Conservation (phyloP, 345 rosid species). For the Salix arbutifolia region DNA sequence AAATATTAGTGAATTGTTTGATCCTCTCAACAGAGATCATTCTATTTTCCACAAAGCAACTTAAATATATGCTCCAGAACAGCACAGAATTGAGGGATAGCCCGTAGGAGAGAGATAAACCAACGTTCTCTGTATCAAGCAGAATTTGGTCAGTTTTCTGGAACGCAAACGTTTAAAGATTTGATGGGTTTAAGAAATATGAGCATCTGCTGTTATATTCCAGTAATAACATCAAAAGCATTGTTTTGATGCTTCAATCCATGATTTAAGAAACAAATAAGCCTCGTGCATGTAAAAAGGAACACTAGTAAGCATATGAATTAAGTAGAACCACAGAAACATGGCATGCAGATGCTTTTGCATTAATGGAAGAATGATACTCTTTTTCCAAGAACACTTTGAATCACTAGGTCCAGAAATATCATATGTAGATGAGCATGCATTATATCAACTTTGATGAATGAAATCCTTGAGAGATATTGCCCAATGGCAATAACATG, state of each 20-base stretch:
- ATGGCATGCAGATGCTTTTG: neutral
- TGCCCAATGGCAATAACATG: too few relatives aligned
- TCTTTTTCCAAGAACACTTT: neutral
- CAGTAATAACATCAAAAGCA: neutral
- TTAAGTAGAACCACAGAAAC: neutral
- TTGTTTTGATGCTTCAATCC: neutral
- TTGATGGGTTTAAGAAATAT: neutral
- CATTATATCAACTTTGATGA: neutral
- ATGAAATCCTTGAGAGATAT: neutral
- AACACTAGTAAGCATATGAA: neutral
- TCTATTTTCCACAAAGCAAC: conserved; percentile 85
- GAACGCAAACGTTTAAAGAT: neutral
- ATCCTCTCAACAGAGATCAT: conserved; percentile 95
- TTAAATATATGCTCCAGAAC: conserved; percentile 72
- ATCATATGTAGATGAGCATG: neutral
- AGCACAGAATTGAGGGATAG: conserved; percentile 75
- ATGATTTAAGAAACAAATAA: neutral
- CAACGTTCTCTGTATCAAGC: conserved; percentile 63
- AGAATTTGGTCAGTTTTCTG: conserved; percentile 6
- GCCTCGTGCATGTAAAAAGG: neutral
- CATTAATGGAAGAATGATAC: neutral
- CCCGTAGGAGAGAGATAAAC: conserved; percentile 87
- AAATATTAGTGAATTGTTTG: conserved; percentile 77
- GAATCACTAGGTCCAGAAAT: neutral
- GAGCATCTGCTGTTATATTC: neutral